These are phyloP conservation scores for Lathyrus tuberosus DNA, from an alignment of 306 rosid genomes.

Conservation along the genomic window DNA sequence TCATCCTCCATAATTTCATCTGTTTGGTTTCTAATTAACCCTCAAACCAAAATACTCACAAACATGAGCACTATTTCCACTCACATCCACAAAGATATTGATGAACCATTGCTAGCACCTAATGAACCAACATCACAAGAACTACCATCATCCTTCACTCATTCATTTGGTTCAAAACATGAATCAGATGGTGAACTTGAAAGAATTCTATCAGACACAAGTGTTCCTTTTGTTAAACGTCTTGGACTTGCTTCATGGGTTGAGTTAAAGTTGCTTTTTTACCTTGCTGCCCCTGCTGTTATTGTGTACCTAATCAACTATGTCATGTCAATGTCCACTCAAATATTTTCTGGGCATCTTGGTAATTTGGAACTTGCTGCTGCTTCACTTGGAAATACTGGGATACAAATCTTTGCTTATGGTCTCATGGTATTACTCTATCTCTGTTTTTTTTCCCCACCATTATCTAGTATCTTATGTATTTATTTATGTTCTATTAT, in stretches of 20 bases:
- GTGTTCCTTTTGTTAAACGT: conserved; percentile 35
- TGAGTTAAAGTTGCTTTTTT: conserved; percentile 54
- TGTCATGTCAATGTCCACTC: conserved; percentile 74
- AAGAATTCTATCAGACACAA: conserved; percentile 53
- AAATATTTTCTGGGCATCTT: conserved; percentile 68
- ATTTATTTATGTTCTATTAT: too few relatives aligned
- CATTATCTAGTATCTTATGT: too few relatives aligned
- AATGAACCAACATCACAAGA: conserved; percentile 11
- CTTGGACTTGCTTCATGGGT: conserved; percentile 52
- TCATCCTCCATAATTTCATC: not conserved
- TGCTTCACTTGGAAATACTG: conserved; percentile 75
- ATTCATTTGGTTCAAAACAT: conserved; percentile 31
- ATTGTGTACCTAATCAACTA: conserved; percentile 62
- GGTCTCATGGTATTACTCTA: conserved; percentile 63
- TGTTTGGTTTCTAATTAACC: not conserved
- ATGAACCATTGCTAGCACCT: conserved; percentile 34
- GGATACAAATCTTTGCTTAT: conserved; percentile 74
- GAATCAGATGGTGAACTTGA: conserved; percentile 55
- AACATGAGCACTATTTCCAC: not conserved
- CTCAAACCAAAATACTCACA: not conserved
- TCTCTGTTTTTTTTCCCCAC: not conserved
- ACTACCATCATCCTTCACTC: conserved; percentile 2
- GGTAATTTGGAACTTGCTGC: conserved; percentile 79
- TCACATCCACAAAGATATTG: not conserved
- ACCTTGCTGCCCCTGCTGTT: conserved; percentile 71